phyloP scores from a whole-genome alignment of 2,329 filamentous ascomycete species.

The Beauveria caledonica region DNA sequence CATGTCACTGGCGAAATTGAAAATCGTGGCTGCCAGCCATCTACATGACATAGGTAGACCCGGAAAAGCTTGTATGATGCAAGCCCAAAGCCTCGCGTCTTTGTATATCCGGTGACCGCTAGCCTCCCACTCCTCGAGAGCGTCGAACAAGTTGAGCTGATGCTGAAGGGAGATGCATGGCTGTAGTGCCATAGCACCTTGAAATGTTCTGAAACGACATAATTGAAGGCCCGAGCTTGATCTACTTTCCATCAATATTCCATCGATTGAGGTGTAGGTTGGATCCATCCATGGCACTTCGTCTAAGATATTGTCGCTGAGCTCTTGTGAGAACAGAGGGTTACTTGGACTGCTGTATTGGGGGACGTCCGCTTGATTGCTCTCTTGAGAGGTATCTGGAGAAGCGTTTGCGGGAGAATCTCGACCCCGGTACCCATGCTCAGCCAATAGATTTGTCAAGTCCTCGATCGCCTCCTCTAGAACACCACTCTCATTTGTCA shows the following conservation, averaged over 20 bases:
- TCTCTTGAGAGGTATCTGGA: background rate
- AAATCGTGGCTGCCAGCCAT: slow-evolving; percentile 25
- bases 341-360: background rate
- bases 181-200: slow-evolving; percentile 21
- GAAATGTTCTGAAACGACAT: slow-evolving; percentile 21
- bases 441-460: background rate
- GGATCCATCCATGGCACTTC: slow-evolving; percentile 18
- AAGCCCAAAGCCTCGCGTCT: slow-evolving; percentile 24
- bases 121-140: slow-evolving; percentile 17
- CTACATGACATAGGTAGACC: slow-evolving; percentile 22
- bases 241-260: background rate
- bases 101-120: slow-evolving; percentile 20
- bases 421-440: background rate
- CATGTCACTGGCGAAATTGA: slow-evolving; percentile 23
- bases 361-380: background rate
- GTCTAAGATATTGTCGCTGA: background rate
- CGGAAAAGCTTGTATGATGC: slow-evolving; percentile 18
- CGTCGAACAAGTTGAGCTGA: slow-evolving; percentile 16
- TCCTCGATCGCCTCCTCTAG: background rate
- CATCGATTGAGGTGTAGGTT: slow-evolving; percentile 16
- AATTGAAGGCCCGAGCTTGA: slow-evolving; percentile 10
- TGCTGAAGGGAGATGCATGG: slow-evolving; percentile 21
- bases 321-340: background rate
- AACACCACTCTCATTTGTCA: background rate
- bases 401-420: background rate